Conservation (phyloP, 192 early-diverging fungal species). For the Coemansia aciculifera region DNA sequence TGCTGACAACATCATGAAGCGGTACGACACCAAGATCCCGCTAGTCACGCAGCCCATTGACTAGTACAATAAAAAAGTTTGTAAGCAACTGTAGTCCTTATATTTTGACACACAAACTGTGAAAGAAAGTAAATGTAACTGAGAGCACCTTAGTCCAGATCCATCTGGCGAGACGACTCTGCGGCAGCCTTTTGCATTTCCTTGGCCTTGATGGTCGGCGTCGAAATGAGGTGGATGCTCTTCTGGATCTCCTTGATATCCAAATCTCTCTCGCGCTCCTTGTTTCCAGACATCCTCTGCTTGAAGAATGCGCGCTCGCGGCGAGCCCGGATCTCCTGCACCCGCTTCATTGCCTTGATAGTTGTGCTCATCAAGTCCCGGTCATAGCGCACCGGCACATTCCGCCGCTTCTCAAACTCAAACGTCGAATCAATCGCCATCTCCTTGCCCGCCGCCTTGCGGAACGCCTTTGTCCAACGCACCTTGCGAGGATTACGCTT, state of each 20-base stretch:
- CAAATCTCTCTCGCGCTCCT: slow-evolving; percentile 73
- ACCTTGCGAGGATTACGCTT: slow-evolving; percentile 99
- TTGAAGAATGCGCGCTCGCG: slow-evolving; percentile 93
- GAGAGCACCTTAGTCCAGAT: slow-evolving; percentile 31
- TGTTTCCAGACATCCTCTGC: slow-evolving; percentile 86
- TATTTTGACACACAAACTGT: slow-evolving; percentile 9
- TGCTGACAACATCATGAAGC: slow-evolving; percentile 77
- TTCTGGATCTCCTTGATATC: slow-evolving; percentile 77
- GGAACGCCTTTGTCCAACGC: slow-evolving; percentile 99
- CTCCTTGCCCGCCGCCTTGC: slow-evolving; percentile 97
- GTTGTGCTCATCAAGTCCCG: slow-evolving; percentile 95
- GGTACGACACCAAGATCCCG: slow-evolving; percentile 67
- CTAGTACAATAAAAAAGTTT: slow-evolving; percentile 1
- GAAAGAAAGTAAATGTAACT: background rate
- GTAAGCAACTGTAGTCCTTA: background rate
- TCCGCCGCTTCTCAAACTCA: slow-evolving; percentile 98
- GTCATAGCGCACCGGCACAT: slow-evolving; percentile 97
- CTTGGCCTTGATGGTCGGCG: slow-evolving; percentile 38
- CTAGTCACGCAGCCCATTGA: slow-evolving; percentile 40
- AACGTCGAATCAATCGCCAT: slow-evolving; percentile 98
- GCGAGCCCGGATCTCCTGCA: slow-evolving; percentile 90
- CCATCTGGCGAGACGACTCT: slow-evolving; percentile 53
- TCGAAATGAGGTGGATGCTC: slow-evolving; percentile 83
- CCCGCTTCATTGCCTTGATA: slow-evolving; percentile 97
- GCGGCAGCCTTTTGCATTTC: slow-evolving; percentile 40